phyloP scores from a whole-genome alignment of 2,329 filamentous ascomycete genomes.

The Corinectria fuckeliana region DNA sequence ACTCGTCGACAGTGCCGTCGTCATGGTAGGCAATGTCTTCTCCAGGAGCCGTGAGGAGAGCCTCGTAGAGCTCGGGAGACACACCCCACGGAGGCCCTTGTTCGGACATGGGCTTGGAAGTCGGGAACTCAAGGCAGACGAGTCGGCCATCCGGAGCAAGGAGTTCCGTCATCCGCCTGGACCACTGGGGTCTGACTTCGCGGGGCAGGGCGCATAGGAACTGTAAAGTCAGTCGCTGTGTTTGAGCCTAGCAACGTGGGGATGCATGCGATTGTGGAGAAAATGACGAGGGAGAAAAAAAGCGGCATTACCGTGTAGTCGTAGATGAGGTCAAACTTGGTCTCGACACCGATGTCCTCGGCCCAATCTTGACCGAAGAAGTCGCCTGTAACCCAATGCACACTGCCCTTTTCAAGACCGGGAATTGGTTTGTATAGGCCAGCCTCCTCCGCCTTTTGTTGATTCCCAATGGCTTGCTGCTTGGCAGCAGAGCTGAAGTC shows the following conservation, averaged over 20 bases:
- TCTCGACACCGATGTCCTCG: slow-evolving; percentile 47
- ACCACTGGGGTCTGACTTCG: slow-evolving; percentile 59
- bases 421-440: slow-evolving; percentile 51
- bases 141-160: slow-evolving; percentile 58
- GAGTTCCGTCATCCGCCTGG: slow-evolving; percentile 57
- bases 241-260: not conserved
- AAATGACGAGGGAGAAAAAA: slow-evolving; percentile 26
- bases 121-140: slow-evolving; percentile 78
- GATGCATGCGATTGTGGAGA: not conserved
- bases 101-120: slow-evolving; percentile 68
- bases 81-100: slow-evolving; percentile 78
- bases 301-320: slow-evolving; percentile 62
- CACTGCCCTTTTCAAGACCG: slow-evolving; percentile 53
- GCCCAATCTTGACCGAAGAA: slow-evolving; percentile 71
- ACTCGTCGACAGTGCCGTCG: slow-evolving; percentile 51
- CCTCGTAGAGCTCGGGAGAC: slow-evolving; percentile 72
- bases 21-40: slow-evolving; percentile 66
- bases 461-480: slow-evolving; percentile 54
- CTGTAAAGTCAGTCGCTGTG: slow-evolving; percentile 44
- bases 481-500: slow-evolving; percentile 64
- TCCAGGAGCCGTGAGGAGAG: slow-evolving; percentile 74
- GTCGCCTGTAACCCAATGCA: slow-evolving; percentile 66
- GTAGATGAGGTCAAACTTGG: slow-evolving; percentile 69
- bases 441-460: slow-evolving; percentile 46
- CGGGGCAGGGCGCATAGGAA: slow-evolving; percentile 69